These are phyloP conservation scores for Hypoxylon sp. DNA, from an alignment of 2,329 filamentous ascomycete species.

Conservation along the genomic window DNA sequence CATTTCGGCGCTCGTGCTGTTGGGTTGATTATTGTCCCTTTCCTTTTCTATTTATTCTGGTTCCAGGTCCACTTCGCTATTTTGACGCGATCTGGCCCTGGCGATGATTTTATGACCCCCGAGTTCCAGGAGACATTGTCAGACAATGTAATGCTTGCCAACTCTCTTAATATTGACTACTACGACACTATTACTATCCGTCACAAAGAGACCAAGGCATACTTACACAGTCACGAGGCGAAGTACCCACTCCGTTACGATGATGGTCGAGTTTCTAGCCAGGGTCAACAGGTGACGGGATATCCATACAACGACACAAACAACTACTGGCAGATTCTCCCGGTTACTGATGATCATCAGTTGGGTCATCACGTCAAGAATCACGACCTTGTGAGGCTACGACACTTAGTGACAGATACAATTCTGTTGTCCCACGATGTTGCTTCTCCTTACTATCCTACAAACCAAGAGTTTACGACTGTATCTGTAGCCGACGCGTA, in stretches of 20 bases:
- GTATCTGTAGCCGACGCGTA: constrained; percentile 79
- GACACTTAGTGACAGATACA: constrained; percentile 87
- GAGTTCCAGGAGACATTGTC: constrained; percentile 97
- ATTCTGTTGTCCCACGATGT: constrained; percentile 95
- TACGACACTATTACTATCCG: constrained; percentile 88
- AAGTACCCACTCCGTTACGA: constrained; percentile 95
- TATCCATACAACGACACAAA: constrained; percentile 99
- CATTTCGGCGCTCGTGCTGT: constrained; percentile 91
- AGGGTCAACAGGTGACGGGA: constrained; percentile 97
- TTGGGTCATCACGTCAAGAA: constrained; percentile 79
- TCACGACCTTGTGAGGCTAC: constrained; percentile 87
- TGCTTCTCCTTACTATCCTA: constrained; percentile 94
- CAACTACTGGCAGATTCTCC: constrained; percentile 97
- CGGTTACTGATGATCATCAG: constrained; percentile 72
- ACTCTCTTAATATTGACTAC: constrained; percentile 89
- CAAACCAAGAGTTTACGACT: constrained; percentile 98
- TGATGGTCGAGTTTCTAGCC: constrained; percentile 95
- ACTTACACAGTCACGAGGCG: constrained; percentile 93
- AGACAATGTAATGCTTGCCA: constrained; percentile 93
- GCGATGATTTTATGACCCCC: constrained; percentile 98
- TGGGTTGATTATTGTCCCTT: constrained; percentile 89
- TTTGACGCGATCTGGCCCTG: constrained; percentile 88
- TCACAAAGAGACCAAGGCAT: constrained; percentile 98
- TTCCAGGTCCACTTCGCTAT: constrained; percentile 99
- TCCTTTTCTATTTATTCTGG: constrained; percentile 99